Conservation (phyloP, 805 yeast species). For the Hanseniaspora nectarophila region DNA sequence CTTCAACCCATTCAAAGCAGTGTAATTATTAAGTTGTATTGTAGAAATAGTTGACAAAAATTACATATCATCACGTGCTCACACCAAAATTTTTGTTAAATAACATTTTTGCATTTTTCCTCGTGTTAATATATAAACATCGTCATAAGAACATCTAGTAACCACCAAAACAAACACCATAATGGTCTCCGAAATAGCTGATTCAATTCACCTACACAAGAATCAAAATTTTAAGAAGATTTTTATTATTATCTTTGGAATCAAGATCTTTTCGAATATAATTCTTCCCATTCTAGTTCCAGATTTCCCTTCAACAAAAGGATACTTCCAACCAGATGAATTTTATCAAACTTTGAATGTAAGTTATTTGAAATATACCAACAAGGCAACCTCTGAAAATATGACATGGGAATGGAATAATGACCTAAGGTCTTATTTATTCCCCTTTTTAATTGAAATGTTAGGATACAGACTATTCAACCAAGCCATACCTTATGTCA, state of each 20-base stretch:
- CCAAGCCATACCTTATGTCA: neutral
- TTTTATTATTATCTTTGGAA: neutral
- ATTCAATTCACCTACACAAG: neutral
- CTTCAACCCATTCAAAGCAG: no score
- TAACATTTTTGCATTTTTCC: no score
- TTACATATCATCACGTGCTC: no score
- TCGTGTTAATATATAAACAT: no score
- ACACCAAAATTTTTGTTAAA: no score
- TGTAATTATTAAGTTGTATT: no score
- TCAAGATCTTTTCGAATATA: neutral
- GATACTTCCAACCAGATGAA: constrained; percentile 95
- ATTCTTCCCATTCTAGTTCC: constrained; percentile 41
- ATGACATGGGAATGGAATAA: constrained; percentile 87
- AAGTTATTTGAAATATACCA: constrained; percentile 42
- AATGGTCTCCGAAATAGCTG: neutral
- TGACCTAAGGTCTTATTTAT: constrained; percentile 63
- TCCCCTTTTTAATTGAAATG: constrained; percentile 56
- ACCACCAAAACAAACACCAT: neutral
- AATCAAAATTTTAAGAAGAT: constrained; percentile 7
- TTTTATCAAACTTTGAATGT: constrained; percentile 89
- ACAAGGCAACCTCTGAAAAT: neutral
- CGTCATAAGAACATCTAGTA: neutral
- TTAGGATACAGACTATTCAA: constrained; percentile 17
- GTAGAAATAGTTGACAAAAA: no score
- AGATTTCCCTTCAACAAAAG: constrained; percentile 35